Evolutionary conservation across 176 grass and related monocot species (phyloP).

Genomic region (Urochloa ruziziensis): DNA sequence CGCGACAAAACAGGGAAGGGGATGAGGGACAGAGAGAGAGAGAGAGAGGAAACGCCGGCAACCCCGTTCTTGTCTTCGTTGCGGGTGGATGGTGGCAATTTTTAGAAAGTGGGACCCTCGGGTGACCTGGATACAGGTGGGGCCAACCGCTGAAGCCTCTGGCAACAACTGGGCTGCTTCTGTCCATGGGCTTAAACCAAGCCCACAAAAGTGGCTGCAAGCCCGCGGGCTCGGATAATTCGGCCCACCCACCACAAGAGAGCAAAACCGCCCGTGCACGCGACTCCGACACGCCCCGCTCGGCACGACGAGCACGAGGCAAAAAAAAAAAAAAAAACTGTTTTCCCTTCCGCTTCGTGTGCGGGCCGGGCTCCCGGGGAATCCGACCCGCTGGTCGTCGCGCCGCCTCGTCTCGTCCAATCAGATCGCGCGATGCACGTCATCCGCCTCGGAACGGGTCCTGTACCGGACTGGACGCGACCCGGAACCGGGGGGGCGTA

Average conservation of each 20-base stretch:
- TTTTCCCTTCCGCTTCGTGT: neutral
- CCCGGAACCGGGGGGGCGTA: neutral
- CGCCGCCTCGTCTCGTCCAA: slow-evolving; percentile 1
- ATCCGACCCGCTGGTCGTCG: neutral
- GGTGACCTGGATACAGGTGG: neutral
- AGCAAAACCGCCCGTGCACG: no score
- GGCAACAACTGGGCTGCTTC: neutral
- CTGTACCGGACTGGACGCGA: neutral
- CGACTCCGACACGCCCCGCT: no score
- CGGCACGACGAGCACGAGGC: no score
- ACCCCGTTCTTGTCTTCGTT: neutral
- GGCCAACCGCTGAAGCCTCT: neutral
- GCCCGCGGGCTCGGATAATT: neutral
- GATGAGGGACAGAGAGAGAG: neutral
- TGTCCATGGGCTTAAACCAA: neutral
- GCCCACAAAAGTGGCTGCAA: neutral
- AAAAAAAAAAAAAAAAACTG: no score
- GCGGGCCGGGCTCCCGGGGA: neutral
- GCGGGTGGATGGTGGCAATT: neutral
- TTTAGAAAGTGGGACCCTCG: neutral
- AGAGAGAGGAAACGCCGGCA: neutral
- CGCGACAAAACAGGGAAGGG: neutral
- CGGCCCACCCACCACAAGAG: no score
- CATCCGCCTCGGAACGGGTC: neutral
- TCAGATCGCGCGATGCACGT: slow-evolving; percentile 40